A percentile compares a stretch with the other conserved stretches of the same genome.
Conservation (phyloP, 306 rosid species). For the Malus sieversii region DNA sequence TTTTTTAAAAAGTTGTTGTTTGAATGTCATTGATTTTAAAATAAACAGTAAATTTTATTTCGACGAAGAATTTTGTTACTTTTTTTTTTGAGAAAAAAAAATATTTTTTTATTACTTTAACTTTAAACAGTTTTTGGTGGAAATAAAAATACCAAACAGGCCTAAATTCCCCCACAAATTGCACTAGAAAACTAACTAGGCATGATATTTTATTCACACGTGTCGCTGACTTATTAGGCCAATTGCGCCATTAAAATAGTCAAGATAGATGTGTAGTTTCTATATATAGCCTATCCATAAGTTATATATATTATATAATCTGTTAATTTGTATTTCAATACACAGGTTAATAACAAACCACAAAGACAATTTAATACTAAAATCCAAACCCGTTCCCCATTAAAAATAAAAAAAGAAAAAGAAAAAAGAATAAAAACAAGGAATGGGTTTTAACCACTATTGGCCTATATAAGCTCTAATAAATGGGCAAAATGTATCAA, state of each 20-base stretch:
- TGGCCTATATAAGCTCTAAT: neutral
- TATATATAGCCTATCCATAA: neutral
- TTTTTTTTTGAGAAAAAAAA: too few species aligned
- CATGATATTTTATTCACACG: slow-evolving; percentile 8
- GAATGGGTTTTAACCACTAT: neutral
- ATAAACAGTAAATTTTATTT: too few species aligned
- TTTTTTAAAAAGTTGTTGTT: too few species aligned
- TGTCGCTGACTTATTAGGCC: slow-evolving; percentile 28
- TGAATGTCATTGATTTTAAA: too few species aligned
- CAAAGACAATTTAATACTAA: slow-evolving; percentile 9
- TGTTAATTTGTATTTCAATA: slow-evolving; percentile 7
- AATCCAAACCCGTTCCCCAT: neutral
- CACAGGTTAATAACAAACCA: neutral
- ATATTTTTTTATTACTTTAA: too few species aligned
- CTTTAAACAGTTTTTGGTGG: too few species aligned
- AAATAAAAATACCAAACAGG: too few species aligned
- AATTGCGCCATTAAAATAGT: slow-evolving; percentile 28
- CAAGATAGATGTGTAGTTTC: neutral
- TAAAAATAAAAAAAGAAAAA: neutral
- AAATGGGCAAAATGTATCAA: neutral
- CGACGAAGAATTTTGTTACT: too few species aligned
- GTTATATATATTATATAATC: neutral
- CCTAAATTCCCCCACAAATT: too few species aligned
- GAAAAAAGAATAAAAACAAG: neutral
- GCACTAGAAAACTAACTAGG: too few species aligned